Evolutionary conservation across 2,329 filamentous ascomycete species (phyloP), one percentile per base, ranked within the genome.

Genomic region (Epichloe coenophiala): DNA sequence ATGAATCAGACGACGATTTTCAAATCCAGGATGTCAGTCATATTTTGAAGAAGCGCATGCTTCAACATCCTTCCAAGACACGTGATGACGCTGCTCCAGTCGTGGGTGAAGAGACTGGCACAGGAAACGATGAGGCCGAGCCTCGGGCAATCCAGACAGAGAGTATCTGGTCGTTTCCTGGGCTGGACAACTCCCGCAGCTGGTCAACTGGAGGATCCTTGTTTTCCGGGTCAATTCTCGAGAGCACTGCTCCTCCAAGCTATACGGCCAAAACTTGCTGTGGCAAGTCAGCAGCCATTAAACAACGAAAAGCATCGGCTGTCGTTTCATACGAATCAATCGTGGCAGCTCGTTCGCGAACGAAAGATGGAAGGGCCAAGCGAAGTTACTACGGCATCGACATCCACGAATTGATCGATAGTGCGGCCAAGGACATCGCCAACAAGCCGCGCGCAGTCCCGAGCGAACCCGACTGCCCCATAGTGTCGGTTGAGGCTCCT

Each of bases 331-430:
- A 84, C 59, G 80, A 86, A 59, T 70, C 77, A 39, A 75, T 88
- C 57, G 77, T 86, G 3, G 83, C 84, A 21, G 76, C 80, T 11
- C 74, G 84, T 47, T 87, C 84, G 5, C 78, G 69, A 50, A 81
- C 76, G 1, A 81, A 79, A 55, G 77, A 83, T 51, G 83, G 84
- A 2, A 75, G 81, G 52, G 86, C 86, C 2, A 80, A 79, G 59
- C 80, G 80, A 58, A 84, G 83, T 58, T 97, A 90, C 67, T 98
- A 95, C 63, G 93, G 93, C 9, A 84, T 98, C 56, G 84, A 95
- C 45, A 93, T 98, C 36, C 89, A 96, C 65, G 74, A 81, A 50
- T 71, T 98, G 39, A 76, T 97, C 51, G 83, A 86, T 51, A 77
- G 84, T 15, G 85, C 85, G 3, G 71, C 78, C 49, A 76, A 77